phyloP scores from a whole-genome alignment of 139 green algal genomes.

The Pedinophyceae sp. region DNA sequence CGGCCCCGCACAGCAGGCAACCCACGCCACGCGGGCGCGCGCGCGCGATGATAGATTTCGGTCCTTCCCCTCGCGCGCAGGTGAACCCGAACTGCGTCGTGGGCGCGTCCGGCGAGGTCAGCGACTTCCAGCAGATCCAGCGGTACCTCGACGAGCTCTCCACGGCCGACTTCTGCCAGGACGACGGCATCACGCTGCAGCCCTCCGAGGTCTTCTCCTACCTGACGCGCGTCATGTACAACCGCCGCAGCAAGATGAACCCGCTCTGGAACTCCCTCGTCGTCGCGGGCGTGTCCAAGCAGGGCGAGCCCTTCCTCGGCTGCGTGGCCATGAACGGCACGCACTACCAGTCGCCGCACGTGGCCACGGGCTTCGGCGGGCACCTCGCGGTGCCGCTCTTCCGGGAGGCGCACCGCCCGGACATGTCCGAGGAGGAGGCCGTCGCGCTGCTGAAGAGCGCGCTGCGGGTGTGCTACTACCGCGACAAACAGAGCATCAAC shows the following conservation, averaged over 20 bases:
- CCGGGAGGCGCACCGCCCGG: slow-evolving; percentile 58
- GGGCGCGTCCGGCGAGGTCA: slow-evolving; percentile 78
- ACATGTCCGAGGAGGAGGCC: slow-evolving; percentile 85
- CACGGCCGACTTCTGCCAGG: slow-evolving; percentile 70
- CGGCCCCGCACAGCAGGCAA: too few species aligned
- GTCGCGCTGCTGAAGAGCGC: slow-evolving; percentile 62
- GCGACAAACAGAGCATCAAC: slow-evolving; percentile 88
- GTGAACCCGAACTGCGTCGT: slow-evolving; percentile 61
- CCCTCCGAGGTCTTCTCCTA: slow-evolving; percentile 74
- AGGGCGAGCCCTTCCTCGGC: slow-evolving; percentile 59
- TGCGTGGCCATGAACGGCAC: slow-evolving; percentile 82
- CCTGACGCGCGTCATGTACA: slow-evolving; percentile 91
- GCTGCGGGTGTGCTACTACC: slow-evolving; percentile 86
- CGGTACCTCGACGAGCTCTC: slow-evolving; percentile 73
- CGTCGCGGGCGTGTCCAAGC: slow-evolving; percentile 51
- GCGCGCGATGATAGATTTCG: too few species aligned
- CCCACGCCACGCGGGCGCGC: too few species aligned
- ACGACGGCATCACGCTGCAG: slow-evolving; percentile 65
- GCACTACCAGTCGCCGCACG: slow-evolving; percentile 51
- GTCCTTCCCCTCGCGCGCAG: too few species aligned
- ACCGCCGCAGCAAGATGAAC: slow-evolving; percentile 74
- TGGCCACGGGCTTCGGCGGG: slow-evolving; percentile 82
- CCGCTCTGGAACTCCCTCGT: slow-evolving; percentile 95
- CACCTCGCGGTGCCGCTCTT: slow-evolving; percentile 83
- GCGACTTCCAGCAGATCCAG: slow-evolving; percentile 84